phyloP scores from a whole-genome alignment of 768 basidiomycete genomes.

The Crassisporium funariophilum region DNA sequence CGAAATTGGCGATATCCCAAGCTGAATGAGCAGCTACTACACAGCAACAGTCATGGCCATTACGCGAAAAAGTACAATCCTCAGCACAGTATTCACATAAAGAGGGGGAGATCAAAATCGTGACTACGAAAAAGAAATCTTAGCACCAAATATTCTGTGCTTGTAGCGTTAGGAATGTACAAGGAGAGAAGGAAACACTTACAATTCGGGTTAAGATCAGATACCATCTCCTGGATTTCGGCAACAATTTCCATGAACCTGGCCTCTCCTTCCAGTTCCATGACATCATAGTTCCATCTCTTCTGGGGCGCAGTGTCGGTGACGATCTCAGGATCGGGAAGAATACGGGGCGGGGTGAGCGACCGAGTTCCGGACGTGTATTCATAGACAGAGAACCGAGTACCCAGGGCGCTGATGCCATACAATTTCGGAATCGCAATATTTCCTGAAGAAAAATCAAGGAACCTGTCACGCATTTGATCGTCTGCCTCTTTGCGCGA shows the following conservation, averaged over 20 bases:
- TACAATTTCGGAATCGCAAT: constrained; percentile 6
- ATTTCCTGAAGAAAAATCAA: not conserved
- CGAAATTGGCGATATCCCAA: too few species aligned
- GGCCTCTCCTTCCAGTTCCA: not conserved
- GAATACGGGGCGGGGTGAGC: not conserved
- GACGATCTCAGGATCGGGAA: not conserved
- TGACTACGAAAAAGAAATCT: too few species aligned
- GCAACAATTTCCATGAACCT: not conserved
- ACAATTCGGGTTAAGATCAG: too few species aligned
- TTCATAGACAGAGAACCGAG: not conserved
- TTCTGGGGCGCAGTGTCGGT: not conserved
- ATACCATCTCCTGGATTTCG: too few species aligned
- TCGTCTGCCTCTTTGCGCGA: constrained; percentile 15
- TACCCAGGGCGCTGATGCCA: constrained; percentile 14
- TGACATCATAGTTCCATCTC: not conserved
- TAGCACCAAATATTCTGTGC: too few species aligned
- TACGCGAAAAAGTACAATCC: too few species aligned
- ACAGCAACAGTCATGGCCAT: too few species aligned
- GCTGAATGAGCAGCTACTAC: too few species aligned
- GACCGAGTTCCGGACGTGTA: not conserved
- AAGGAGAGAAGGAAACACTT: too few species aligned
- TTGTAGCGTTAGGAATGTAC: too few species aligned
- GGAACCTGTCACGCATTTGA: constrained; percentile 18
- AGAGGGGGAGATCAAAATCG: too few species aligned
- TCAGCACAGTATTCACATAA: too few species aligned